Percentiles rank a stretch among this genome's conserved stretches.
These are phyloP conservation scores for Puya raimondii DNA, from an alignment of 176 grass and related monocot genomes.

Conservation along the genomic window DNA sequence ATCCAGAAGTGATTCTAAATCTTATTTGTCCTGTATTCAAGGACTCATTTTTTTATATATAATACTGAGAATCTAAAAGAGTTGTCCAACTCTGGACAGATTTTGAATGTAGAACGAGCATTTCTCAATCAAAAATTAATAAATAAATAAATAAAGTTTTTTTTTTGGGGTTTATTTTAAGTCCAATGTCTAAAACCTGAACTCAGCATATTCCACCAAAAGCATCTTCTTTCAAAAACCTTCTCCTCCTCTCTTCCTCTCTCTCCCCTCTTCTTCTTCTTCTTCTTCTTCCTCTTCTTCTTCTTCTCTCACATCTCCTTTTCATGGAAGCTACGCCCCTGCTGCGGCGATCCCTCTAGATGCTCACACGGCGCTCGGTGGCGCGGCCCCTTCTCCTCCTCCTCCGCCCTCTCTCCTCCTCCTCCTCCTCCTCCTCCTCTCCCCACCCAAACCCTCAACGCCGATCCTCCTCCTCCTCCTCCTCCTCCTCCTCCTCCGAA, in stretches of 20 bases:
- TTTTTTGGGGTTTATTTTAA: no score
- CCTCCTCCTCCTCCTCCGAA: background rate
- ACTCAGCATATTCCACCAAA: no score
- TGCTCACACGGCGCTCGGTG: conserved; percentile 8
- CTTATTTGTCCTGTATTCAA: background rate
- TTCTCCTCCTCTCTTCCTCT: background rate
- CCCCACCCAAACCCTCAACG: background rate
- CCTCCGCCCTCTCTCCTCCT: conserved; percentile 16
- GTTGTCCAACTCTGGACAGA: no score
- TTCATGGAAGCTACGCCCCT: conserved; percentile 32
- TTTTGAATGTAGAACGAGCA: no score
- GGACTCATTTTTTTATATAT: background rate
- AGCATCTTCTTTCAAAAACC: no score
- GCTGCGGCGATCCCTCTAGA: conserved; percentile 33
- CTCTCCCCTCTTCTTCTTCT: background rate
- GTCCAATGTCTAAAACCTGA: no score
- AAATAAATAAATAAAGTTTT: no score
- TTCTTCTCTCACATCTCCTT: conserved; percentile 3
- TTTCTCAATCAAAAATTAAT: no score
- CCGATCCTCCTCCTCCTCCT: background rate
- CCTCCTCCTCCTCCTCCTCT: background rate
- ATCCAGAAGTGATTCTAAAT: background rate
- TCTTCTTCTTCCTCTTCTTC: background rate
- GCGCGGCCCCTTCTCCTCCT: conserved; percentile 14
- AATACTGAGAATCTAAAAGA: no score